Base-by-base conservation (phyloP, 148 eudicot genomes). In the Polygonum aviculare region DNA sequence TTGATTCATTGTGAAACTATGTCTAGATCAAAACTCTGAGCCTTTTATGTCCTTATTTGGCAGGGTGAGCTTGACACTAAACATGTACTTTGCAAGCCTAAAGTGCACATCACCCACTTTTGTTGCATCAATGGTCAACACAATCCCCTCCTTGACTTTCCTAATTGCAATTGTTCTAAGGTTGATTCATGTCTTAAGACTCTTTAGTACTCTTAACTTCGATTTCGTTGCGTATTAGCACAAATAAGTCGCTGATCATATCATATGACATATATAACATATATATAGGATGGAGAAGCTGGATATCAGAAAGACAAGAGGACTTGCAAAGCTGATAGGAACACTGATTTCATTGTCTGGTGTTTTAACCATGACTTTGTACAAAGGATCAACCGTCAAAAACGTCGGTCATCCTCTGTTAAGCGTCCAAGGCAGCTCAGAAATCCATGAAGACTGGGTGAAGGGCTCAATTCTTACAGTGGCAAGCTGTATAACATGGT, bases 81-180 rank as follows among this genome's bases (percentile, higher is more conserved):
- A 93, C 78, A 86, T 89, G 91, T 90, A 86, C 77, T 93, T 90
- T 65, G 86, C 91, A 73, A 93, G 97, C 85, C 81, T 93, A 73
- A 83, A 77, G 74, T 90, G 79, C 79, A 93, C 97, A 16, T 87
- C 93, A 74, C 93, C 97, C 7, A 88, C 96, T 8, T 87, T 89
- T 71, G 79, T 93, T 18, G 87, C 97, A 76, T 87, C 93, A 11
- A 81, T 90, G 88, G 83, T 84, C 73, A 93, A 90, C 75, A 87
- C 93, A 19, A 78, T 93, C 73, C 89, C 97, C 59, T 80, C 90
- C 80, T 45, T 93, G 70, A 93, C 93, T 18, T 93, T 93, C 79
- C 78, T 89, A 12, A 79, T 93, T 18, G 96, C 96, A 72, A 79
- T 89, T 71, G 79, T 78, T 74, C 86, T 93, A 78, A 86, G 91